phyloP scores from a whole-genome alignment of 2,329 filamentous ascomycete species.

The Waltergamsia citrina region DNA sequence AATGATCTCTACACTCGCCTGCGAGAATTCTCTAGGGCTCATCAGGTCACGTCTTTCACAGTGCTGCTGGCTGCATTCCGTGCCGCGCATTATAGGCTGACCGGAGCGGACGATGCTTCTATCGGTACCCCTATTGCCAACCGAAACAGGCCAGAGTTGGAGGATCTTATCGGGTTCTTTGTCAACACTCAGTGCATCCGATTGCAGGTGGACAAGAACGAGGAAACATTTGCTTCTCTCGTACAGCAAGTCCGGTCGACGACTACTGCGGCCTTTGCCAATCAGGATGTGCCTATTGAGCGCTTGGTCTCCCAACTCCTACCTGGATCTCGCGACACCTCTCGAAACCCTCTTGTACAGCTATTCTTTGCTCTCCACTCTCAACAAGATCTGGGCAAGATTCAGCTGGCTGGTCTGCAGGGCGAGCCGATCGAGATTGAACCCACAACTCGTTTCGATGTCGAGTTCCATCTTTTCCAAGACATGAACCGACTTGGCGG shows the following conservation, averaged over 20 bases:
- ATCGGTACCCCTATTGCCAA: constrained; percentile 8
- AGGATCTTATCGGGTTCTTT: constrained; percentile 10
- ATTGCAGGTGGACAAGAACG: constrained; percentile 1
- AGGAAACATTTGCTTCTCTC: constrained; percentile 8
- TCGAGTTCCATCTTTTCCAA: constrained; percentile 15
- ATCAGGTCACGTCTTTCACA: constrained; percentile 4
- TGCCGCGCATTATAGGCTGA: constrained; percentile 8
- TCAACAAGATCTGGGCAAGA: constrained; percentile 10
- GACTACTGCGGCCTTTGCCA: constrained; percentile 6
- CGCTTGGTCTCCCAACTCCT: constrained; percentile 5
- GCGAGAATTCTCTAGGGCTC: constrained; percentile 3
- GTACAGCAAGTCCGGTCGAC: constrained; percentile 9
- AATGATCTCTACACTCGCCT: constrained; percentile 5
- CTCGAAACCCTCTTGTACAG: constrained; percentile 10
- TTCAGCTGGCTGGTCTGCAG: constrained; percentile 9
- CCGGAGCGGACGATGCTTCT: constrained; percentile 5
- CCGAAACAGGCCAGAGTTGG: constrained; percentile 6
- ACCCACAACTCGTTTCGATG: constrained; percentile 10
- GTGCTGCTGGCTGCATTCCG: constrained; percentile 7
- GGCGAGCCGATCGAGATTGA: constrained; percentile 3
- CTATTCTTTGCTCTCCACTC: constrained; percentile 12
- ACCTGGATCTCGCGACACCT: constrained; percentile 6
- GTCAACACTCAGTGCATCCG: constrained; percentile 11
- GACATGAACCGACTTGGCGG: constrained; percentile 7
- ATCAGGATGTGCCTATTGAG: constrained; percentile 15